Base-by-base conservation (phyloP, 2,329 filamentous ascomycete species). In the Xylariaceae sp. region DNA sequence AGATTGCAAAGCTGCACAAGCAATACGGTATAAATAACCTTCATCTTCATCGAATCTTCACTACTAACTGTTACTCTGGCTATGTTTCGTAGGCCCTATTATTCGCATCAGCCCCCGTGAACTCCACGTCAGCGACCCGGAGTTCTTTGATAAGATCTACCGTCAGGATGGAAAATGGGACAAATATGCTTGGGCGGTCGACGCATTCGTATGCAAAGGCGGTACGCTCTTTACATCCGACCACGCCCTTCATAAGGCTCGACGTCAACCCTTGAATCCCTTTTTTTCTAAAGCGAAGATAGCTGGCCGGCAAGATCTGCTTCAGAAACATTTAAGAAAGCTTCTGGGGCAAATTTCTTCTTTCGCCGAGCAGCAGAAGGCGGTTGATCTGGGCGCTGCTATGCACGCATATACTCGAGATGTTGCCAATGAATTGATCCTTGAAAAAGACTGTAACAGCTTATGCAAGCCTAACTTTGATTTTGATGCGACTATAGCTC, bases 21-120 rank as follows among this genome's bases (percentile, higher is more conserved):
- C 48, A 46, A 50, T 67, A 67, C 43, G 65, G 66, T 65, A 26
- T 49, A 54, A n/a, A n/a, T n/a, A n/a, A n/a, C n/a, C n/a, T n/a
- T n/a, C n/a, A n/a, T n/a, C n/a, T n/a, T n/a, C n/a, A n/a, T n/a
- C n/a, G n/a, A n/a, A n/a, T n/a, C n/a, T n/a, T n/a, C n/a, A n/a
- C n/a, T n/a, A n/a, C n/a, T n/a, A 33, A 3, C 23, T 15, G 23
- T 6, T 44, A n/a, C 13, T 13, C 43, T 4, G 35, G 15, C n/a
- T n/a, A n/a, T n/a, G n/a, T 21, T 27, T 8, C 3, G 23, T 35
- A 57, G 53, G 57, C 13, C 57, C 57, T 1, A 57, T 57, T 16
- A 35, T 57, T 8, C 50, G 53, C 2, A 60, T 60, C 39, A 36
- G 16, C 23, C 57, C 57, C 2, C n/a, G 49, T 16, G 55, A 58